Conservation (phyloP, 345 rosid species). For the Rhizophora apiculata region DNA sequence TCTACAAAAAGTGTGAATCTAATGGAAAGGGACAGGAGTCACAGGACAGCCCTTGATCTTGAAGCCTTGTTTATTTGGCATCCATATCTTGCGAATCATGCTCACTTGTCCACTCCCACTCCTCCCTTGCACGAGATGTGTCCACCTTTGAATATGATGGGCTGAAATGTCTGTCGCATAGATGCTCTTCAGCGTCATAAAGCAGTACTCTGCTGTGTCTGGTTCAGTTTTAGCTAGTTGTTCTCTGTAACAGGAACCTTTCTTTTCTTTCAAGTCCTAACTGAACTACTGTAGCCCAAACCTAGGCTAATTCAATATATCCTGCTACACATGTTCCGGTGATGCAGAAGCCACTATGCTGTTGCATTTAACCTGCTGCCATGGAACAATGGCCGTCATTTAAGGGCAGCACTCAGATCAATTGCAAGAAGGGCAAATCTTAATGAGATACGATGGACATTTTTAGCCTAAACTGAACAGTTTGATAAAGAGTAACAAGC, state of each 20-base stretch:
- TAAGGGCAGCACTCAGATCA: background rate
- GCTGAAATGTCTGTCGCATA: slow-evolving; percentile 15
- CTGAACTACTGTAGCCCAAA: too few relatives aligned
- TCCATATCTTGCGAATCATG: slow-evolving; percentile 22
- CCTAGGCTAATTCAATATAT: background rate
- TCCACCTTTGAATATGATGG: slow-evolving; percentile 6
- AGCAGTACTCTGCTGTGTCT: slow-evolving; percentile 8
- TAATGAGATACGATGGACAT: too few relatives aligned
- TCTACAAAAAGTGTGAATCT: too few relatives aligned
- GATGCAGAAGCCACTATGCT: background rate
- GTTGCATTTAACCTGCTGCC: background rate
- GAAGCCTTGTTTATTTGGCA: slow-evolving; percentile 23
- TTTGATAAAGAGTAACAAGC: background rate
- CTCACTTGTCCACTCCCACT: background rate
- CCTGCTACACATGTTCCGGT: background rate
- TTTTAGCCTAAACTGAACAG: background rate
- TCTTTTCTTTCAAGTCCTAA: too few relatives aligned
- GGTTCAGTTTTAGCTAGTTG: slow-evolving; percentile 14
- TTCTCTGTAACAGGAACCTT: too few relatives aligned
- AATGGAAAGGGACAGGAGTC: background rate
- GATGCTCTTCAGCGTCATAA: slow-evolving; percentile 6
- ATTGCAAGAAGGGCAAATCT: too few relatives aligned
- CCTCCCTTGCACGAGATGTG: slow-evolving; percentile 1
- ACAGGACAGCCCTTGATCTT: slow-evolving; percentile 19
- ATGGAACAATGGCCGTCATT: background rate